Base-by-base conservation (phyloP, 495 filamentous ascomycete species). In the Xylaria venustula region DNA sequence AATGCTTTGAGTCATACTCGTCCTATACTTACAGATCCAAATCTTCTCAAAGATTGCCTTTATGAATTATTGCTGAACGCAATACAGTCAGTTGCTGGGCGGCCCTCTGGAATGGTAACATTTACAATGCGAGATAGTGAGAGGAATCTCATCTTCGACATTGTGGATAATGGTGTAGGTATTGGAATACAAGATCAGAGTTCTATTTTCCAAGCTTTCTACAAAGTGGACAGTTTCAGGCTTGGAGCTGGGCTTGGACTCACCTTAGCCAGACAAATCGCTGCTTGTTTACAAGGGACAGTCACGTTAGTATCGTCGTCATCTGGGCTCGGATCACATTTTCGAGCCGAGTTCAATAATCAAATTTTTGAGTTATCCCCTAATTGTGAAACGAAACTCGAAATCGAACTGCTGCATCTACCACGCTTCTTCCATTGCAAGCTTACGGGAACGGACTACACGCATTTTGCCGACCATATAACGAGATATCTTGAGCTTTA, bases 141-240 rank as follows among this genome's bases (percentile, higher is more conserved):
- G 37, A 42, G 42, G 8, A 54, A 28, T 1, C 36, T 54, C 1
- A 42, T 54, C 4, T 54, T 54, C 51, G 51, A 54, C 51, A 20
- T 54, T 11, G 9, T 42, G 3, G 51, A 54, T 54, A 54, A 54
- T 3, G 51, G 51, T 12, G 23, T 42, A 28, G 51, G 51, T 19
- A 42, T 54, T 2, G 23, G 28, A 9, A 6, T 2, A n/a, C n/a
- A 42, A 15, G 51, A 26, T 7, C 36, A 42, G n/a, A 42, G 7
- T 25, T 54, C 22, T 4, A 54, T 54, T 15, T 54, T 54, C n/a
- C 22, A 54, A 22, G 34, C 51, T 42, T 54, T 54, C 23, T 54
- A 41, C 4, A 54, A 42, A 15, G 36, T 28, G 20, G 51, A 54
- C 23, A 12, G 9, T 42, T 54, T 41, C 23, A 54, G 42, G 23